These are phyloP conservation scores for Stygiomarasmius scandens DNA, from an alignment of 1,284 basidiomycete species.

Conservation along the genomic window DNA sequence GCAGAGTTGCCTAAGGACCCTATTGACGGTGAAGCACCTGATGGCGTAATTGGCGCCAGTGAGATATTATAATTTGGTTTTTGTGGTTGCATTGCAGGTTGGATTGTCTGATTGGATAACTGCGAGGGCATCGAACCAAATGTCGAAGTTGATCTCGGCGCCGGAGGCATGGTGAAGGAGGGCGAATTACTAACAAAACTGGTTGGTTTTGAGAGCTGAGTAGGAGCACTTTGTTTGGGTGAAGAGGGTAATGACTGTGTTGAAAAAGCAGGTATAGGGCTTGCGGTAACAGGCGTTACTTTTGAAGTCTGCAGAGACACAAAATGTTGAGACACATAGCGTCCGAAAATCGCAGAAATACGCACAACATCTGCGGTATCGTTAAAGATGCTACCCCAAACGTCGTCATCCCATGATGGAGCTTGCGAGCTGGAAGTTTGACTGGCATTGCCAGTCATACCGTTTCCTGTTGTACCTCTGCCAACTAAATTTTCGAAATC, in stretches of 20 bases:
- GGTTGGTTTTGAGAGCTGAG: conserved; percentile 2
- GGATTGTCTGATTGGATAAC: background rate
- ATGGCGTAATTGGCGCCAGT: conserved; percentile 23
- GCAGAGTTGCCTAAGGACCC: conserved; percentile 27
- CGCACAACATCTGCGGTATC: conserved; percentile 46
- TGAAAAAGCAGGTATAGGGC: conserved; percentile 16
- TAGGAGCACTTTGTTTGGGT: conserved; percentile 13
- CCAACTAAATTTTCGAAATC: conserved; percentile 80
- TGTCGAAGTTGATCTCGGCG: conserved; percentile 18
- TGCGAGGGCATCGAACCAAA: background rate
- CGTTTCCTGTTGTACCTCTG: conserved; percentile 27
- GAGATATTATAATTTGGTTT: conserved; percentile 60
- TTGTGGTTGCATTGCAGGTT: conserved; percentile 23
- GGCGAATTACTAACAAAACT: background rate
- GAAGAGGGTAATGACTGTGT: conserved; percentile 24
- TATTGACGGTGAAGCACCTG: conserved; percentile 18
- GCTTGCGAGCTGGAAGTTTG: conserved; percentile 25
- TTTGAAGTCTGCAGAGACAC: conserved; percentile 2
- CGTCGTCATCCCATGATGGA: conserved; percentile 72
- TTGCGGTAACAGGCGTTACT: conserved; percentile 10
- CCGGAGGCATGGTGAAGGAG: conserved; percentile 1
- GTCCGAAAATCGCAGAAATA: conserved; percentile 1
- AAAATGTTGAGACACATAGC: background rate
- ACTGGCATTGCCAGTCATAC: conserved; percentile 34
- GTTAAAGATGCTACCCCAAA: conserved; percentile 76